Base-by-base conservation (phyloP, 225 moss, liverwort and hornwort genomes). In the Straminergon stramineum region DNA sequence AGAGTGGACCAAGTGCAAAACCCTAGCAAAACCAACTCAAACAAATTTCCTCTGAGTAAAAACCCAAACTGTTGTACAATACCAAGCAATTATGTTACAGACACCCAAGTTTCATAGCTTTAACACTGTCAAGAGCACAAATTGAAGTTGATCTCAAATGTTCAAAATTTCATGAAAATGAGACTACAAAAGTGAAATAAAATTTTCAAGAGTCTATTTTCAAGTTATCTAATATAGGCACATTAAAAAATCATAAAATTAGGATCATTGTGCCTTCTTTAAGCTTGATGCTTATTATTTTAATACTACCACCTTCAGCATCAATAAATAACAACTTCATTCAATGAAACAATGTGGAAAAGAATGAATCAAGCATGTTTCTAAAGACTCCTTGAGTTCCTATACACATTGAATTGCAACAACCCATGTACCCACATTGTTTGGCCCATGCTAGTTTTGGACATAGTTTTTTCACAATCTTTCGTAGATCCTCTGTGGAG, bases 31-130 rank as follows among this genome's bases (percentile, higher is more conserved):
- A 70, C 14, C 8, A 39, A 70, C 7, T 70, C 24, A 70, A n/a
- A 69, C 2, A 39, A 6, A 23, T 39, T 2, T 0, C 22, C 2
- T n/a, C 3, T 12, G 0, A n/a, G 4, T 6, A n/a, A 69, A 39
- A 70, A n/a, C 68, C 68, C 6, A 21, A 5, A 19, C 1, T 37
- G 22, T 1, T n/a, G 1, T n/a, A 22, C 4, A 39, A 13, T 70
- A 39, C 1, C 0, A 39, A 0, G n/a, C 2, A n/a, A 3, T 7
- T 37, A 6, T n/a, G 4, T 35, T 37, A 37, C 1, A 6, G 0
- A 35, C 35, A 35, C 11, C 1, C 1, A 0, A 37, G 2, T 68
- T 67, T 68, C 0, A 21, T 37, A 68, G 21, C 68, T 68, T 68
- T 4, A 68, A 11, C 21, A 68, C 21, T 12, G 12, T 21, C 11